Evolutionary conservation across 2,329 filamentous ascomycete species (phyloP), one percentile per base, ranked within the genome.

Genomic region (Endoconidiophora polonica): DNA sequence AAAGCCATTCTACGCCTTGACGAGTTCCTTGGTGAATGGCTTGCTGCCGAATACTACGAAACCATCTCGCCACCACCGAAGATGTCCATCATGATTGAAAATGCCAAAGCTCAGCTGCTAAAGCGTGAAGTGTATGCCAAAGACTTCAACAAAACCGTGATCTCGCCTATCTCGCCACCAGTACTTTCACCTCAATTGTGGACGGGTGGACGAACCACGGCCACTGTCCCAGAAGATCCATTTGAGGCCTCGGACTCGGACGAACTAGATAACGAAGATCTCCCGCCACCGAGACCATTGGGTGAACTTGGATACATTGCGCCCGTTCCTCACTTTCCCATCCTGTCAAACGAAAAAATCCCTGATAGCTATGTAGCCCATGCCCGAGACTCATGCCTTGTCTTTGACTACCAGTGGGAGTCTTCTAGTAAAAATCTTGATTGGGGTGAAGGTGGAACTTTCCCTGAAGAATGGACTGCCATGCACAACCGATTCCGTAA

Each of bases 331-430:
- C 77, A 79, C 14, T 95, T 94, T 63, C 86, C 90, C 1, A 74
- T 95, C 7, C 90, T 85, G 0, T 72, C 75, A 5, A 81, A 81
- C 5, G 81, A 86, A 42, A 79, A 81, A 5, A 95, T 96, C 52
- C 91, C 91, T 0, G 69, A 78, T 2, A 91, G 90, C 2, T 94
- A 93, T 61, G 84, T 94, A 16, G 77, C 86, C 0, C 91, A 98
- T 65, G 90, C 90, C 6, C 77, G 87, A 54, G 86, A 96, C 60
- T 78, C 82, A 10, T 96, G 87, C 59, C 72, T 85, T 4, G 74
- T 83, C 46, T 73, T 95, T n/a, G 91, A 98, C 63, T 93, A 86
- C 59, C 83, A 90, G 58, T 98, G 91, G 90, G 88, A 98, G 60
- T 95, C 88, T 53, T 90, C 88, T 72, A 75, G 83, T 12, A 68